Base-by-base conservation (phyloP, 768 basidiomycete genomes). In the Thelephora ganbajun region DNA sequence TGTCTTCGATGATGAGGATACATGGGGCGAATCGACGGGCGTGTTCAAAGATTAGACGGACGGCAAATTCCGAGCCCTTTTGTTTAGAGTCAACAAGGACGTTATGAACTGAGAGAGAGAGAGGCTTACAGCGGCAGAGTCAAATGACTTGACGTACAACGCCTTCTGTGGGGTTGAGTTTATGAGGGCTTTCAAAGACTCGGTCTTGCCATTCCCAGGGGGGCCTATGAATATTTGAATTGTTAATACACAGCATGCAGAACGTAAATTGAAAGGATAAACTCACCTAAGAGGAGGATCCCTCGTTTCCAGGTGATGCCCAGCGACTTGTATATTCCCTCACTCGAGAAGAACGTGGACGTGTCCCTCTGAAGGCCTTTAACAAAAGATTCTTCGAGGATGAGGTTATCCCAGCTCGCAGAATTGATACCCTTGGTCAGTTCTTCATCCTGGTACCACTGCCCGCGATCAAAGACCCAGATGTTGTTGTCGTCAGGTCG, bases 141-240 rank as follows among this genome's bases (percentile, higher is more conserved):
- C 54, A 54, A 71, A 67, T 6, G 65, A 63, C 53, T 65, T 67
- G 48, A 71, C 70, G 51, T 70, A 70, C 14, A 71, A 57, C 20
- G 59, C 53, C 16, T 61, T 60, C 6, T 62, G 54, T 9, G 52
- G 58, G 33, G 53, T 53, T 39, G 64, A 61, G 6, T 54, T 50
- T 3, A 60, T 46, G 30, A 58, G 35, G 16, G 70, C 69, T 48
- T 61, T 61, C 42, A 61, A 52, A 14, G 52, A 55, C 55, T 69
- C 67, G n/a, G 62, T 63, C 50, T 65, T 66, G 11, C 69, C 68
- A 56, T 69, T 69, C 22, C 61, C 60, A 7, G 62, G 59, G 20
- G 66, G 62, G 2, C 30, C 70, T 39, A 11, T 11, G n/a, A 11
- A 6, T 16, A 4, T 3, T 16, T 39, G 65, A n/a, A n/a, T n/a